Evolutionary conservation across 345 rosid species (phyloP).

Genomic region (Gossypium australe): DNA sequence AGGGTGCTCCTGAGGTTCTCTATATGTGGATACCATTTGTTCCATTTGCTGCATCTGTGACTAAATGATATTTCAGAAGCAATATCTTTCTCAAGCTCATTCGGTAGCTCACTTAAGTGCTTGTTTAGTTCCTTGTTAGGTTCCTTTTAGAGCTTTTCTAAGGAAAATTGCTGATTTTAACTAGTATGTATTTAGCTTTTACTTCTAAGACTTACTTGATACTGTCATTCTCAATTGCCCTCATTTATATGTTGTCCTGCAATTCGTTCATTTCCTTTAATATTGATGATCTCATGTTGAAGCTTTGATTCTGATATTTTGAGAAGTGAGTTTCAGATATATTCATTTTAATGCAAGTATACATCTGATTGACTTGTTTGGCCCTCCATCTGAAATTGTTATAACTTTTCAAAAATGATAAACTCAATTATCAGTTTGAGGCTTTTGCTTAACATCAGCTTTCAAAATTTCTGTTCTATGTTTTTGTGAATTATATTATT

Average conservation of each 20-base stretch:
- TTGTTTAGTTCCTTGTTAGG: background rate
- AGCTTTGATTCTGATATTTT: background rate
- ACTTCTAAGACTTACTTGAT: too few relatives aligned
- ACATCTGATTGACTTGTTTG: background rate
- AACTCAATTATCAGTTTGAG: background rate
- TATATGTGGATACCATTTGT: background rate
- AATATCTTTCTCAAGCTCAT: background rate
- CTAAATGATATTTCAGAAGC: background rate
- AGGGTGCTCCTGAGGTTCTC: too few relatives aligned
- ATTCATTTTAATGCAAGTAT: slow-evolving; percentile 8
- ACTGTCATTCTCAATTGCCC: too few relatives aligned
- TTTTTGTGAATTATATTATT: background rate
- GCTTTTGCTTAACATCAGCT: background rate
- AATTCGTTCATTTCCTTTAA: too few relatives aligned
- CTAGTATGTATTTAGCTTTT: background rate
- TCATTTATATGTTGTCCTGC: too few relatives aligned
- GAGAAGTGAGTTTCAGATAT: slow-evolving; percentile 41
- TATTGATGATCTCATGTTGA: background rate
- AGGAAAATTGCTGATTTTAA: background rate
- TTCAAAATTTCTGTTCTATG: background rate
- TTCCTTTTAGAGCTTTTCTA: background rate
- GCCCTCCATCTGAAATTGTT: background rate
- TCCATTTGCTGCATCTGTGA: background rate
- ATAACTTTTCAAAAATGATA: background rate
- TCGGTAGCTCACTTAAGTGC: background rate